Conservation (phyloP, 441 rosid species). For the Populus hybrid region DNA sequence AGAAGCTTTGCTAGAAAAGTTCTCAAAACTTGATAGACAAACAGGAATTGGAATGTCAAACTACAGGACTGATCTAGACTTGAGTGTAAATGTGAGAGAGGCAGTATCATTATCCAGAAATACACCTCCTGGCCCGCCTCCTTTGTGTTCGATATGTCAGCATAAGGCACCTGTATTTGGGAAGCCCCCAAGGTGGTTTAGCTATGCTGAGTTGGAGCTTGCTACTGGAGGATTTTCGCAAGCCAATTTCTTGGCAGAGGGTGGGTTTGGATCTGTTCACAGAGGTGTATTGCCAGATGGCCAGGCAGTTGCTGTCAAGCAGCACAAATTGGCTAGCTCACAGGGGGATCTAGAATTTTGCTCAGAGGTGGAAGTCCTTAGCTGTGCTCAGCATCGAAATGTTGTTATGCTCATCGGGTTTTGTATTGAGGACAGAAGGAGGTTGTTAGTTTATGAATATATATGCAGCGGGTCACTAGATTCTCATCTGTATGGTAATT, state of each 20-base stretch:
- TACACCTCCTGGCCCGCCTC: slow-evolving; percentile 90
- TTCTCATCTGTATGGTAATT: slow-evolving; percentile 88
- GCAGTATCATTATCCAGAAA: slow-evolving; percentile 76
- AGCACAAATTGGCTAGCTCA: slow-evolving; percentile 91
- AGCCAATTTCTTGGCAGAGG: slow-evolving; percentile 97
- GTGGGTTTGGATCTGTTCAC: slow-evolving; percentile 98
- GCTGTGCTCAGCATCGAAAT: slow-evolving; percentile 99
- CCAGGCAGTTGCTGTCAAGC: slow-evolving; percentile 95
- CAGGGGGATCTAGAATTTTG: slow-evolving; percentile 99
- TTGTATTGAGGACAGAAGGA: slow-evolving; percentile 91
- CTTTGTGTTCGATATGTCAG: slow-evolving; percentile 92
- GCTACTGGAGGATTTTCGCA: slow-evolving; percentile 94
- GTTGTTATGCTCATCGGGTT: slow-evolving; percentile 97
- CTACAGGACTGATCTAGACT: slow-evolving; percentile 54
- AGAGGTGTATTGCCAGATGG: slow-evolving; percentile 92
- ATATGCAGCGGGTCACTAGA: slow-evolving; percentile 98
- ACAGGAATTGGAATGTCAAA: slow-evolving; percentile 51
- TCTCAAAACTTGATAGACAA: slow-evolving; percentile 64
- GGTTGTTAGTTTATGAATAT: slow-evolving; percentile 92
- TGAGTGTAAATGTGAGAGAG: slow-evolving; percentile 81
- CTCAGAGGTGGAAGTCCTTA: slow-evolving; percentile 97
- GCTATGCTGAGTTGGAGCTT: slow-evolving; percentile 83
- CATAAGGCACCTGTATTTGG: slow-evolving; percentile 97
- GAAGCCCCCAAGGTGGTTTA: slow-evolving; percentile 94
- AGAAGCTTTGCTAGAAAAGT: slow-evolving; percentile 63